Evolutionary conservation across 129 eudicot species (phyloP), one percentile per base, ranked within the genome.

Genomic region (Mikania micrantha): DNA sequence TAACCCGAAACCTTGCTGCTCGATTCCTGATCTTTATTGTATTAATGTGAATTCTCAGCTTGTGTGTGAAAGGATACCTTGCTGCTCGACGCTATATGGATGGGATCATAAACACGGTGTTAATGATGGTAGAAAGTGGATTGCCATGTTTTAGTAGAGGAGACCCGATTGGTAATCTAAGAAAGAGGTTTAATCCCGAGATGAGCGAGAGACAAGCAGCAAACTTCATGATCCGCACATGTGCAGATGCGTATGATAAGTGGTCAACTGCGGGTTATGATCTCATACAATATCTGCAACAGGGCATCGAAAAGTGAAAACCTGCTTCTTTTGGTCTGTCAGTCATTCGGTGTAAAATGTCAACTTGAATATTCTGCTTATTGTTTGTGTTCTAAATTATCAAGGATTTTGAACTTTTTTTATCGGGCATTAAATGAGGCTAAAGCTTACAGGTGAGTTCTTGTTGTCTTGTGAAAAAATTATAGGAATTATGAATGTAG

Each of bases 241-340:
- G 99, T 73, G 84, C 86, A 2, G 99, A 94, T 74, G 97, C 99
- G 34, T 94, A 94, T 67, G 92, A 94, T 61, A 94, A 94, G 70
- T 94, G 99, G 99, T 82, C 93, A 3, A 94, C 99, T 62, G 99
- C 99, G 17, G 99, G 99, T 34, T 94, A 94, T 71, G 99, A 94
- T 86, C 77, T 94, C 44, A 94, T 94, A 49, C 99, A 94, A 69
- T 94, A 94, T 80, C 69, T 94, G 63, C 99, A 94, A 72, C 99
- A 94, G 66, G 99, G 99, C 53, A 90, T 94, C 22, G 99, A 94
- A 69, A 94, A 94, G 83, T 94, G 70, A 84, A 62, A 39, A 49
- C 54, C 67, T 28, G 50, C 28, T 34, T 42, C 36, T 71, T 56
- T 34, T n/a, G n/a, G 7, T 16, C 54, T 3, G 42, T 69, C 13